These are phyloP conservation scores for Pseudogymnoascus sp. DNA, from an alignment of 2,329 filamentous ascomycete genomes.

Conservation along the genomic window DNA sequence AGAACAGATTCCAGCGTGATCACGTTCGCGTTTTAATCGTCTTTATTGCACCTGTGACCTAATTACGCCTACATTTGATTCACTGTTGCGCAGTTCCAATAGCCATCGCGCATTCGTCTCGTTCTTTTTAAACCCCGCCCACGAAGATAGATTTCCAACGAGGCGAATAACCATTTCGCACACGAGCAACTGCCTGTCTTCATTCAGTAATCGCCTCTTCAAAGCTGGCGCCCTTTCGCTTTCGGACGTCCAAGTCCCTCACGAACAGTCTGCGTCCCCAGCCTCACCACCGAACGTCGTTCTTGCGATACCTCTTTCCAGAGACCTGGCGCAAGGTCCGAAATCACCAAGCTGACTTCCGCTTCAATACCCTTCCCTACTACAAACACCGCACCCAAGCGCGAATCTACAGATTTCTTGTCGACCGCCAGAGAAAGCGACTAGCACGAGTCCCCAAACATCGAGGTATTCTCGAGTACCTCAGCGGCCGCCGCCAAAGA, in stretches of 20 bases:
- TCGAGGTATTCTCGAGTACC: constrained; percentile 39
- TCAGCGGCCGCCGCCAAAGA: constrained; percentile 29
- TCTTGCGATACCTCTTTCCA: constrained; percentile 63
- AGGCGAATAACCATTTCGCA: background rate
- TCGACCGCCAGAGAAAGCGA: constrained; percentile 52
- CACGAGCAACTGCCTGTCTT: background rate
- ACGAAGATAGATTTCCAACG: background rate
- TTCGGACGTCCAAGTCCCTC: constrained; percentile 8
- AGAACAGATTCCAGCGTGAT: background rate
- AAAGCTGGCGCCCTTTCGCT: constrained; percentile 7
- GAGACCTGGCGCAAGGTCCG: constrained; percentile 52
- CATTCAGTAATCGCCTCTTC: background rate
- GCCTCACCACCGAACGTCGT: constrained; percentile 37
- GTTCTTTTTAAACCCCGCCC: background rate
- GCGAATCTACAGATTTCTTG: constrained; percentile 65
- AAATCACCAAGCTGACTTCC: constrained; percentile 59
- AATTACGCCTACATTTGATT: background rate
- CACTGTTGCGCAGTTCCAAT: background rate
- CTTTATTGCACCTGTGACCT: background rate
- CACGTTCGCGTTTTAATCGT: background rate
- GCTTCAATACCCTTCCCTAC: constrained; percentile 63
- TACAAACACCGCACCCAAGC: constrained; percentile 65
- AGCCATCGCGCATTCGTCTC: background rate
- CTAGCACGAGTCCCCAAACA: constrained; percentile 37
- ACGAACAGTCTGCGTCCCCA: constrained; percentile 8